Evolutionary conservation across 768 basidiomycete species (phyloP), one percentile per base, ranked within the genome.

Genomic region (Nidularia sp.): DNA sequence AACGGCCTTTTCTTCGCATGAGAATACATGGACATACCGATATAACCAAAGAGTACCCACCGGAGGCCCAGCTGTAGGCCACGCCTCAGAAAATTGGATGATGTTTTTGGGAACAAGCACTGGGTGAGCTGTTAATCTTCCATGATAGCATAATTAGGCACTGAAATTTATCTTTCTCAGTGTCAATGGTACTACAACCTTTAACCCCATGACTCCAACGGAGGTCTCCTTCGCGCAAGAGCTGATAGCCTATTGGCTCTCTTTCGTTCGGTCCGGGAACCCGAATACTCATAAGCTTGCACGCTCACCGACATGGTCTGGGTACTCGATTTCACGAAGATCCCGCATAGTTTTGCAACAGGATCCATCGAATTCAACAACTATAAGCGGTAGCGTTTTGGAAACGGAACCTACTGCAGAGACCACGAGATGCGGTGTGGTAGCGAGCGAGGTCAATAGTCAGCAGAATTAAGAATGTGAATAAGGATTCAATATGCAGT

Each of bases 61-160:
- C 3, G 66, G 66, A 12, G 66, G 66, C 13, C 48, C 61, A 0
- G 66, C 48, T 6, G 77, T 80, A 1, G 62, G 49, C 1, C 83
- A 84, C 55, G 75, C 83, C 5, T 73, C 84, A 0, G 84, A 83
- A 60, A 84, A 85, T 57, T 84, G 79, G 78, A 84, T 83, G 80
- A 80, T 85, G 83, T 84, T 83, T 67, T 62, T 65, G 18, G 84
- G 85, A 1, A 76, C 72, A 1, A 79, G 78, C 52, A 83, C 83
- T 32, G 84, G 84, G 85, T 83, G 58, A 15, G 70, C 57, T 8
- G 7, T 18, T 34, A n/a, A 10, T 6, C 12, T 13, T 48, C 12
- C 8, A 39, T 39, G 8, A 39, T 9, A 39, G 8, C 9, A 39
- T 8, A 8, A 39, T 39, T n/a, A 39, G 36, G 47, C 33, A 10